Evolutionary conservation across 768 basidiomycete genomes (phyloP).

Genomic region (Hericium alpestre): DNA sequence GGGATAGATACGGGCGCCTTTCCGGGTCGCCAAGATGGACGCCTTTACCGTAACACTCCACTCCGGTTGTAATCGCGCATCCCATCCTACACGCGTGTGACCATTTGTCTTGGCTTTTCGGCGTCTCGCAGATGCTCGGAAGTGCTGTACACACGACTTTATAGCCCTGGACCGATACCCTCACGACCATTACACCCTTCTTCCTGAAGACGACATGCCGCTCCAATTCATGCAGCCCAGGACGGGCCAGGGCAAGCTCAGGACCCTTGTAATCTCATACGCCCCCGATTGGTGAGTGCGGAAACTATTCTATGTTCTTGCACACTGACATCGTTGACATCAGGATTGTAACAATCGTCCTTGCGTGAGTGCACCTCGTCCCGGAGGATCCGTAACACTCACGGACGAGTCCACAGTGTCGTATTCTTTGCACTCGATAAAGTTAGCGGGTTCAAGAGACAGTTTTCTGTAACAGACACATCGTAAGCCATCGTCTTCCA

Average conservation of each 20-base stretch:
- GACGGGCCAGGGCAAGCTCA: neutral
- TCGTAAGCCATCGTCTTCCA: slow-evolving; percentile 36
- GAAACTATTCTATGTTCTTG: too few relatives aligned
- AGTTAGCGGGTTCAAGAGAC: slow-evolving; percentile 64
- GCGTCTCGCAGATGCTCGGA: too few relatives aligned
- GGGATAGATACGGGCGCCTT: too few relatives aligned
- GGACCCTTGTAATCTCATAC: slow-evolving; percentile 48
- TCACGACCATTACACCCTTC: neutral
- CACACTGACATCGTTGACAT: neutral
- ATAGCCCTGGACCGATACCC: neutral
- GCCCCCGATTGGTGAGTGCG: slow-evolving; percentile 58
- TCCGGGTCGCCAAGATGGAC: too few relatives aligned
- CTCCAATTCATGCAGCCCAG: neutral
- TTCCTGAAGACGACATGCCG: neutral
- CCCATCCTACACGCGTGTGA: too few relatives aligned
- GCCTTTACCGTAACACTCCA: too few relatives aligned
- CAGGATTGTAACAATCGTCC: slow-evolving; percentile 58
- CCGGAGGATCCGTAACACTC: neutral
- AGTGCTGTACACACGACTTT: too few relatives aligned
- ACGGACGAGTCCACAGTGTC: slow-evolving; percentile 28
- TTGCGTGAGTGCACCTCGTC: slow-evolving; percentile 42
- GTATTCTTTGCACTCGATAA: slow-evolving; percentile 52
- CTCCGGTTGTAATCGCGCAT: too few relatives aligned
- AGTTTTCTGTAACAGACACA: slow-evolving; percentile 70
- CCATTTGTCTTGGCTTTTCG: too few relatives aligned